Conservation (phyloP, 371 early-diverging fungal genomes). For the Apophysomyces trapeziformis region DNA sequence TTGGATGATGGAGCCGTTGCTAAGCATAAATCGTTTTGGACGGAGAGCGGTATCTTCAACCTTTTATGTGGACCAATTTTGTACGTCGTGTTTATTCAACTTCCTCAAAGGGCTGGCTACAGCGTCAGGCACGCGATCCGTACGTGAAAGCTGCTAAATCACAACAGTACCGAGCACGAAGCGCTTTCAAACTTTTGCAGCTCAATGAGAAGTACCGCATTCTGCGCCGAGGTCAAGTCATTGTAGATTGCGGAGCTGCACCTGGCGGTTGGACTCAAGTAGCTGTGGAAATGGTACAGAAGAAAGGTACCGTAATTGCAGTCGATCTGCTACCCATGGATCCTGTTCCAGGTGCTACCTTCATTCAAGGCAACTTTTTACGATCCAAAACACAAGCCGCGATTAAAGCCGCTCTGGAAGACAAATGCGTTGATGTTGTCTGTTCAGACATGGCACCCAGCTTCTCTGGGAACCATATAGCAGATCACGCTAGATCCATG, state of each 20-base stretch:
- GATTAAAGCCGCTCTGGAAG: conserved; percentile 43
- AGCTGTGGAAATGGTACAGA: conserved; percentile 46
- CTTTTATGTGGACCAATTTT: not conserved
- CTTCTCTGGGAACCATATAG: conserved; percentile 65
- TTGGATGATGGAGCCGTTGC: no score
- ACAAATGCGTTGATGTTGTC: conserved; percentile 59
- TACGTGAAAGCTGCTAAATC: conserved; percentile 70
- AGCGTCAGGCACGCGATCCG: conserved; percentile 73
- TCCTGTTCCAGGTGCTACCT: conserved; percentile 64
- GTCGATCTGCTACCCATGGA: conserved; percentile 78
- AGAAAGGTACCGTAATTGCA: conserved; percentile 56
- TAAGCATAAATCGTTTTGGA: not conserved
- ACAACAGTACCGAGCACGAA: conserved; percentile 82
- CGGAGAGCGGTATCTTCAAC: not conserved
- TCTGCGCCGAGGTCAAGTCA: conserved; percentile 55
- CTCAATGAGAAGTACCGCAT: conserved; percentile 77
- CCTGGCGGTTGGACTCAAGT: conserved; percentile 97
- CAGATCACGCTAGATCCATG: conserved; percentile 59
- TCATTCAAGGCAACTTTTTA: conserved; percentile 74
- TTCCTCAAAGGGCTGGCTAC: conserved; percentile 69
- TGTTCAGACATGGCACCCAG: conserved; percentile 85
- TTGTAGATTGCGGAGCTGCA: conserved; percentile 88
- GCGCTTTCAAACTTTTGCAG: conserved; percentile 88
- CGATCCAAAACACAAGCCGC: conserved; percentile 33
- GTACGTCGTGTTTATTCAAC: conserved; percentile 28